phyloP scores from a whole-genome alignment of 495 filamentous ascomycete genomes.

The Corynascus novoguineensis region DNA sequence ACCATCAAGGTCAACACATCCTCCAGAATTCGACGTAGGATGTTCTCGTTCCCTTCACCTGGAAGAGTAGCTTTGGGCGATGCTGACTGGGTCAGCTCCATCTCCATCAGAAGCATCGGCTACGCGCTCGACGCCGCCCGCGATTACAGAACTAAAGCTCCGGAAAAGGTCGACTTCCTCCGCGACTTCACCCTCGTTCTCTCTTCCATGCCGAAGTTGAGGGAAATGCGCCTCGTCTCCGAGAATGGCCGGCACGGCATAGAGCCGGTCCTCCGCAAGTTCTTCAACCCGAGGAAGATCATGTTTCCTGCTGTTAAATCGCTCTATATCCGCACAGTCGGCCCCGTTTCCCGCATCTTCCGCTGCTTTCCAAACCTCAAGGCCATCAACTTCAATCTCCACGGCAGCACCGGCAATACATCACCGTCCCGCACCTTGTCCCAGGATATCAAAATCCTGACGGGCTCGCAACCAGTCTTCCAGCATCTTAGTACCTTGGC shows the following conservation, averaged over 20 bases:
- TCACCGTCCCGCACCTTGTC: neutral
- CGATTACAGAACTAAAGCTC: no score
- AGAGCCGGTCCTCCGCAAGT: neutral
- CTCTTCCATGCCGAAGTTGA: neutral
- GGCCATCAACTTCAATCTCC: neutral
- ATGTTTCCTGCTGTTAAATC: neutral
- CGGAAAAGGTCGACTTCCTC: neutral
- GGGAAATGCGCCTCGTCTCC: neutral
- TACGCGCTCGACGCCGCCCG: neutral
- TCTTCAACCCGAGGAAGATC: neutral
- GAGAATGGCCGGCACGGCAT: constrained; percentile 2
- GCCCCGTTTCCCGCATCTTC: neutral
- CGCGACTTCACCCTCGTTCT: neutral
- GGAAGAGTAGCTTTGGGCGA: neutral
- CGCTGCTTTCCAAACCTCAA: neutral
- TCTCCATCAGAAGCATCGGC: neutral
- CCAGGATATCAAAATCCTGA: neutral
- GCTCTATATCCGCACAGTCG: neutral
- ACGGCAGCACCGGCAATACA: neutral
- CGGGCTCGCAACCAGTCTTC: no score
- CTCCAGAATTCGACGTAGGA: neutral
- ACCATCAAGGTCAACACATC: neutral
- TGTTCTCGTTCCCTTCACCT: neutral
- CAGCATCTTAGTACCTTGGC: neutral
- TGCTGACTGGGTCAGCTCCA: neutral